Evolutionary conservation across 1,284 basidiomycete species (phyloP).

Genomic region (Marasmius tenuissimus): DNA sequence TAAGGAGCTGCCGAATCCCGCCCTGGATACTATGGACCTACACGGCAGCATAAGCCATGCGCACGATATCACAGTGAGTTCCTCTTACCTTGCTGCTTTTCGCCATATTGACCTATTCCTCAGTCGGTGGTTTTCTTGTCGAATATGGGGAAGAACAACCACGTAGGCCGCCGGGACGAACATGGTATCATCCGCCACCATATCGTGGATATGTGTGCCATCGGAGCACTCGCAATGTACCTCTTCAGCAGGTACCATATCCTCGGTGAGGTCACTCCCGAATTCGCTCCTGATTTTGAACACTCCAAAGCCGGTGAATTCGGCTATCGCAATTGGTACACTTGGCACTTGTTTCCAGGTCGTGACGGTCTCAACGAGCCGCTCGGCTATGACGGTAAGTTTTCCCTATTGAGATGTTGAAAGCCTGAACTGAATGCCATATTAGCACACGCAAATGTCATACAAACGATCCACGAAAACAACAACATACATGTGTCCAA

Average conservation of each 20-base stretch:
- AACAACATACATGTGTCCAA: conserved; percentile 16
- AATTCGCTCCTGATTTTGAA: conserved; percentile 22
- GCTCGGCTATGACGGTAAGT: conserved; percentile 27
- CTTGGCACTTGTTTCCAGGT: conserved; percentile 18
- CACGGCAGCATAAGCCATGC: conserved; percentile 3
- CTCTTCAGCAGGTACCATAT: conserved; percentile 9
- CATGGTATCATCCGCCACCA: conserved; percentile 11
- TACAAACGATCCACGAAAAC: neutral
- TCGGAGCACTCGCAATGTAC: neutral
- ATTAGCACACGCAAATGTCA: neutral
- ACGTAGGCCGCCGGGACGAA: conserved; percentile 1
- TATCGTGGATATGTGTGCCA: neutral
- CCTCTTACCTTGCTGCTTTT: neutral
- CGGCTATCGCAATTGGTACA: conserved; percentile 24
- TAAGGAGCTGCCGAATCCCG: conserved; percentile 11
- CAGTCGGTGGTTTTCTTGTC: conserved; percentile 6
- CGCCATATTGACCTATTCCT: neutral
- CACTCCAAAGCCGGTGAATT: conserved; percentile 17
- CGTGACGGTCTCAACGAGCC: conserved; percentile 5
- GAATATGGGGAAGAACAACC: conserved; percentile 13
- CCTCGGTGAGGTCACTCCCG: conserved; percentile 7
- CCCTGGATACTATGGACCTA: conserved; percentile 4
- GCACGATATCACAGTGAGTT: conserved; percentile 6
- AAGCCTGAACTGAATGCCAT: conserved; percentile 4
- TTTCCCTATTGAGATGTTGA: neutral